phyloP scores from a whole-genome alignment of 1,139 yeast species.

The Taphrina populina region DNA sequence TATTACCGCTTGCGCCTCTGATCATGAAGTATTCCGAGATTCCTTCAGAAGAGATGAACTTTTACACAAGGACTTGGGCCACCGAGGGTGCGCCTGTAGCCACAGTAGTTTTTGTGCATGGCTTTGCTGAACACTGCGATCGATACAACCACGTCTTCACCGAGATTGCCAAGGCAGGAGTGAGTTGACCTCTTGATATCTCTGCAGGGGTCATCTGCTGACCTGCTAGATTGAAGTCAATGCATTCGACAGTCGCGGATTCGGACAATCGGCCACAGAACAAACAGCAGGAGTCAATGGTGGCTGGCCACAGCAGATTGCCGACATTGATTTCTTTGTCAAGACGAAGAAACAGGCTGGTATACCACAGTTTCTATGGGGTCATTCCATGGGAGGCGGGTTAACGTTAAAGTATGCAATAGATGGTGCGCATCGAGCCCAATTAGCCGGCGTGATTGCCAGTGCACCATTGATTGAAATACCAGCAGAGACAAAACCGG shows the following conservation, averaged over 20 bases:
- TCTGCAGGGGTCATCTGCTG: no score
- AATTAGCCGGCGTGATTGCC: slow-evolving; percentile 58
- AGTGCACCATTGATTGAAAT: slow-evolving; percentile 67
- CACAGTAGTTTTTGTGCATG: slow-evolving; percentile 51
- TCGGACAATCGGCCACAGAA: slow-evolving; percentile 66
- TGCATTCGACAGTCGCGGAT: slow-evolving; percentile 84
- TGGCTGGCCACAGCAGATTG: slow-evolving; percentile 58
- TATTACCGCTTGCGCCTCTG: no score
- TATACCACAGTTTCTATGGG: slow-evolving; percentile 56
- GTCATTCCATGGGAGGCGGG: slow-evolving; percentile 98
- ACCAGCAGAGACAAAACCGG: slow-evolving; percentile 33
- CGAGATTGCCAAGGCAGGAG: slow-evolving; percentile 23
- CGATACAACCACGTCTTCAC: slow-evolving; percentile 61
- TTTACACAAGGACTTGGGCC: slow-evolving; percentile 58
- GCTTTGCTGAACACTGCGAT: slow-evolving; percentile 67
- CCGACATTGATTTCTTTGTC: slow-evolving; percentile 69
- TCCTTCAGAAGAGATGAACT: slow-evolving; percentile 26
- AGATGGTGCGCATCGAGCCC: slow-evolving; percentile 58
- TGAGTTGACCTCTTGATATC: neutral
- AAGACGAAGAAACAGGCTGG: slow-evolving; percentile 41
- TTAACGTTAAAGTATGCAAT: slow-evolving; percentile 71
- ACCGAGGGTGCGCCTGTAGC: slow-evolving; percentile 60
- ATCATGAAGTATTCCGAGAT: slow-evolving; percentile 30
- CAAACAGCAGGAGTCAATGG: slow-evolving; percentile 63
- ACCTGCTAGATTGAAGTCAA: slow-evolving; percentile 68